phyloP scores from a whole-genome alignment of 2,329 filamentous ascomycete species.

The Microdochium paspali region DNA sequence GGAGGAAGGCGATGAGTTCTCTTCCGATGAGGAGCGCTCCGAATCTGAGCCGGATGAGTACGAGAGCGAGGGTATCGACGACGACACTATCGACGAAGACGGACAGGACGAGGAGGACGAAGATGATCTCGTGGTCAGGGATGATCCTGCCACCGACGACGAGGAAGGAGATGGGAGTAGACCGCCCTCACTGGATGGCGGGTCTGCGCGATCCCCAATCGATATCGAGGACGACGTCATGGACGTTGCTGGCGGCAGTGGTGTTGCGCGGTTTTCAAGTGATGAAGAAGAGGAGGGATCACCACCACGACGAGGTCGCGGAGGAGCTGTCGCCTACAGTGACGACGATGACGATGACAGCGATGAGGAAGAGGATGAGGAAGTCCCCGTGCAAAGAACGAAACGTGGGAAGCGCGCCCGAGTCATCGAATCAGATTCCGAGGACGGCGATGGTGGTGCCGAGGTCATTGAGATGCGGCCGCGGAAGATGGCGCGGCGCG shows the following conservation, averaged over 20 bases:
- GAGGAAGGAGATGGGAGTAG: neutral
- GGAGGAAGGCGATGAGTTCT: constrained; percentile 3
- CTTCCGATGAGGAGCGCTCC: constrained; percentile 1
- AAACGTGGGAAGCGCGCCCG: constrained; percentile 8
- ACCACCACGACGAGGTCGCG: too few species aligned
- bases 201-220: neutral
- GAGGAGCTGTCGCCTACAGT: too few species aligned
- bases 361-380: constrained; percentile 7
- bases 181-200: neutral
- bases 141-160: neutral
- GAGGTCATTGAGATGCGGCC: neutral
- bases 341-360: constrained; percentile 3
- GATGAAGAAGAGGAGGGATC: constrained; percentile 1
- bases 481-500: constrained; percentile 2
- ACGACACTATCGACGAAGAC: constrained; percentile 10
- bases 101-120: constrained; percentile 5
- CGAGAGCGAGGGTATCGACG: constrained; percentile 14
- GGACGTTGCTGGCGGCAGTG: neutral
- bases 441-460: constrained; percentile 2
- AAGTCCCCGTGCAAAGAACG: constrained; percentile 4
- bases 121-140: neutral
- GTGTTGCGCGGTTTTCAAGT: neutral
- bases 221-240: neutral
- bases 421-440: constrained; percentile 6
- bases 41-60: constrained; percentile 10